Evolutionary conservation across 768 basidiomycete genomes (phyloP).

Genomic region (Lactarius tabidus): DNA sequence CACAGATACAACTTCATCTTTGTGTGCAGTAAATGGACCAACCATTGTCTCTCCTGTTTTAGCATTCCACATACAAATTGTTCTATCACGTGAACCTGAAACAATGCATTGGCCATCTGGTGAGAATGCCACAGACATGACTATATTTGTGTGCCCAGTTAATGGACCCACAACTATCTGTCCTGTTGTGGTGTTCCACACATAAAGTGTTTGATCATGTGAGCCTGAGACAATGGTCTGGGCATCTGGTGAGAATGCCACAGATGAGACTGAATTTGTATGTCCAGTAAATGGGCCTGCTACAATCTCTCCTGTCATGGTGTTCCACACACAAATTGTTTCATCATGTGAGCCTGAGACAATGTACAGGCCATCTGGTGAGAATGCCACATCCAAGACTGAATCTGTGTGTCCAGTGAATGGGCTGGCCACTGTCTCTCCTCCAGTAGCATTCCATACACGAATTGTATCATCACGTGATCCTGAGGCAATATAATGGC

Average conservation of each 20-base stretch:
- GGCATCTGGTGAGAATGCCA: neutral
- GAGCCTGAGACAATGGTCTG: neutral
- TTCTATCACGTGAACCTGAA: neutral
- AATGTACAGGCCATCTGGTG: neutral
- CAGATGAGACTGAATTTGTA: accelerated
- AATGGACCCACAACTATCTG: neutral
- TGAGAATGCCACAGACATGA: neutral
- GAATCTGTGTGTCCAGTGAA: neutral
- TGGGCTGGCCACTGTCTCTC: neutral
- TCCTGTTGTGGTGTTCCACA: neutral
- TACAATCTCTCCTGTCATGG: neutral
- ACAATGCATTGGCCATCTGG: neutral
- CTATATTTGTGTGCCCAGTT: neutral
- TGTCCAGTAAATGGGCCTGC: neutral
- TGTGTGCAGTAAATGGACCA: neutral
- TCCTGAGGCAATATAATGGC: neutral
- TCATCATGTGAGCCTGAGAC: neutral
- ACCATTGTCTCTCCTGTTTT: neutral
- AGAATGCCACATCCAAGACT: neutral
- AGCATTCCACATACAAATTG: neutral
- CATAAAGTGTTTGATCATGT: neutral
- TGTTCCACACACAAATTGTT: neutral
- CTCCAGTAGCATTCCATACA: neutral
- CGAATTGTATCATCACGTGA: neutral
- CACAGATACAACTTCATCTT: neutral